These are phyloP conservation scores for Rhododendron ovatum DNA, from an alignment of 148 eudicot species.

Conservation along the genomic window DNA sequence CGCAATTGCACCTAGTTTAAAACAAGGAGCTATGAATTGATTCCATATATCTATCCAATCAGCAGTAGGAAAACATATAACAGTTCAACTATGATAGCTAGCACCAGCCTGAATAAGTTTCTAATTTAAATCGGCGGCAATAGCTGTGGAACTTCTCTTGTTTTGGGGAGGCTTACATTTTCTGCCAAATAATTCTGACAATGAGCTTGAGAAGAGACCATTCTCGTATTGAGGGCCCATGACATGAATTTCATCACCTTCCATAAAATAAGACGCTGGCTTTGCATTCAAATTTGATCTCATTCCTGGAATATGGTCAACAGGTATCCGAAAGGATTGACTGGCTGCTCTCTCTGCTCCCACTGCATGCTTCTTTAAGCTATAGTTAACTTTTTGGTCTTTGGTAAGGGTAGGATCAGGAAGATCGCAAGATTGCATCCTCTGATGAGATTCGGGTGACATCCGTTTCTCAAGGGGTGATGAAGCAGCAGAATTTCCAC, in stretches of 20 bases:
- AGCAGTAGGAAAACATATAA: background rate
- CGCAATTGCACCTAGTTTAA: background rate
- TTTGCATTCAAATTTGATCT: constrained; percentile 30
- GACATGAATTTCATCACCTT: constrained; percentile 35
- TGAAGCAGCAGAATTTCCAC: constrained; percentile 31
- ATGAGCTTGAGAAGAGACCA: constrained; percentile 73
- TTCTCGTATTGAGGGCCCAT: constrained; percentile 51
- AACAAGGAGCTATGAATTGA: background rate
- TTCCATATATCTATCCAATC: background rate
- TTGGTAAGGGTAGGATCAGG: constrained; percentile 24
- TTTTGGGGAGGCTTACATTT: constrained; percentile 47
- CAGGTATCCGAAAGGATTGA: constrained; percentile 38
- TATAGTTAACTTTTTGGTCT: constrained; percentile 35
- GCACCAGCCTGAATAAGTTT: background rate
- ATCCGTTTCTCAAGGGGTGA: constrained; percentile 43
- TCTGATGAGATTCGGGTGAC: constrained; percentile 28
- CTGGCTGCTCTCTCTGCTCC: constrained; percentile 47
- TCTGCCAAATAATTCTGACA: constrained; percentile 59
- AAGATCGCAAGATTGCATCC: constrained; percentile 27
- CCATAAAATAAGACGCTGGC: constrained; percentile 20
- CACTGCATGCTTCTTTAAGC: constrained; percentile 38
- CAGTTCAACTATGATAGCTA: constrained; percentile 1
- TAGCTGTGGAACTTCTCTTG: background rate
- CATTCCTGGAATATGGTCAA: constrained; percentile 30
- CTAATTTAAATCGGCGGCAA: background rate